Conservation (phyloP, 768 basidiomycete genomes). For the Gloeostereum incarnatum region DNA sequence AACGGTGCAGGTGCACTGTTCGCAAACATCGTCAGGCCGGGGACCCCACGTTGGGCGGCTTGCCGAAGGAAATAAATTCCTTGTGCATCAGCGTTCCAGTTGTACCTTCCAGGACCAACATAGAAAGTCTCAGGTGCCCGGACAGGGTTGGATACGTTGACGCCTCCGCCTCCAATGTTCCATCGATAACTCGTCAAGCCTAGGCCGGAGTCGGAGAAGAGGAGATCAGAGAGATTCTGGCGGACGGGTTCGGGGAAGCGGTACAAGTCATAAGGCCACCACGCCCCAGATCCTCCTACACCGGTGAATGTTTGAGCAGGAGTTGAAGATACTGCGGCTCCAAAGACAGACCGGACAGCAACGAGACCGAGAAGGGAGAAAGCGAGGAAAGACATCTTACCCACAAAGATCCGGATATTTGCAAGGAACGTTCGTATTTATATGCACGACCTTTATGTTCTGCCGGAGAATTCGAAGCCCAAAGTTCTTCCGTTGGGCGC, state of each 20-base stretch:
- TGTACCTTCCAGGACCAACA: conserved; percentile 26
- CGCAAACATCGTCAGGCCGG: conserved; percentile 29
- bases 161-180: conserved; percentile 33
- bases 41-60: conserved; percentile 24
- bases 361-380: not conserved
- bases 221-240: conserved; percentile 28
- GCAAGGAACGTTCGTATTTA: too few relatives aligned
- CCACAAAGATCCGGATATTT: too few relatives aligned
- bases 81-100: conserved; percentile 27
- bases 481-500: too few relatives aligned
- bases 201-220: conserved; percentile 27
- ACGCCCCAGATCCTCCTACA: conserved; percentile 33
- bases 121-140: conserved; percentile 28
- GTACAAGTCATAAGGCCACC: conserved; percentile 35
- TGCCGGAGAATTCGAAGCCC: too few relatives aligned
- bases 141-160: conserved; percentile 27
- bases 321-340: conserved; percentile 7
- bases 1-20: conserved; percentile 30
- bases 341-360: too few relatives aligned
- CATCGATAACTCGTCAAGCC: conserved; percentile 32
- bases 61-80: conserved; percentile 31
- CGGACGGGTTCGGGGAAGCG: conserved; percentile 28
- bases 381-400: not conserved
- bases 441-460: too few relatives aligned
- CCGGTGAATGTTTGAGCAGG: conserved; percentile 14